These are phyloP conservation scores for Phyllosticta paracitricarpa DNA, from an alignment of 2,329 filamentous ascomycete species.

Conservation along the genomic window DNA sequence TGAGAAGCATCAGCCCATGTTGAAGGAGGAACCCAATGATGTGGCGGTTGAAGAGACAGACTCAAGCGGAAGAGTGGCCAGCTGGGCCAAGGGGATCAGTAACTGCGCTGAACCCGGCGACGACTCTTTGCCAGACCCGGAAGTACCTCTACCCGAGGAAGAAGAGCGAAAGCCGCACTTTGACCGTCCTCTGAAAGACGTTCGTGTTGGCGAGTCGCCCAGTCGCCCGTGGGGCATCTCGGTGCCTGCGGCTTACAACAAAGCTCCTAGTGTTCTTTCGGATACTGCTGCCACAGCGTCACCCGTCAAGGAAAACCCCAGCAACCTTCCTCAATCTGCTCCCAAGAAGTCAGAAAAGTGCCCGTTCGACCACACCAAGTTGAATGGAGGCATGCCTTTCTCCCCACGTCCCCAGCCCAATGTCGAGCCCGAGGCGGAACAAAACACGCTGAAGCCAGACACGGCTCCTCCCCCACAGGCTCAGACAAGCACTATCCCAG, in stretches of 20 bases:
- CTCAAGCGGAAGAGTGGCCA: constrained; percentile 65
- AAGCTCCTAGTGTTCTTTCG: constrained; percentile 29
- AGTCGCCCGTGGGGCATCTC: constrained; percentile 88
- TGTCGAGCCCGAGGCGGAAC: constrained; percentile 1
- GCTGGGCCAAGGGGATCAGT: constrained; percentile 74
- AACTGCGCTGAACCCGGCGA: constrained; percentile 39
- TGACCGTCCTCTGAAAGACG: constrained; percentile 74
- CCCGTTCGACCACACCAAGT: constrained; percentile 12
- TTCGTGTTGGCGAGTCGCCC: constrained; percentile 87
- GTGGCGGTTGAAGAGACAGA: constrained; percentile 31
- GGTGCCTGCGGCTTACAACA: constrained; percentile 51
- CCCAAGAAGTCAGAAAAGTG: constrained; percentile 6
- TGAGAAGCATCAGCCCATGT: constrained; percentile 76
- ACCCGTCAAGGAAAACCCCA: constrained; percentile 36
- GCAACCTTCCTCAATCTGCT: neutral
- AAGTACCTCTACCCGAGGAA: constrained; percentile 29
- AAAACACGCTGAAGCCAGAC: constrained; percentile 5
- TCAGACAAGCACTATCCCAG: neutral
- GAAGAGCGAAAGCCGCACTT: constrained; percentile 64
- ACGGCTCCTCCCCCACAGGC: neutral
- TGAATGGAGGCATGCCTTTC: constrained; percentile 2
- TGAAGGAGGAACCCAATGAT: constrained; percentile 43
- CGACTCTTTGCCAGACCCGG: constrained; percentile 18
- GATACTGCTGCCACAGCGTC: constrained; percentile 32
- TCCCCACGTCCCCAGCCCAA: constrained; percentile 4